These are phyloP conservation scores for Trichoderma pleuroti DNA, from an alignment of 2,329 filamentous ascomycete species.

Conservation along the genomic window DNA sequence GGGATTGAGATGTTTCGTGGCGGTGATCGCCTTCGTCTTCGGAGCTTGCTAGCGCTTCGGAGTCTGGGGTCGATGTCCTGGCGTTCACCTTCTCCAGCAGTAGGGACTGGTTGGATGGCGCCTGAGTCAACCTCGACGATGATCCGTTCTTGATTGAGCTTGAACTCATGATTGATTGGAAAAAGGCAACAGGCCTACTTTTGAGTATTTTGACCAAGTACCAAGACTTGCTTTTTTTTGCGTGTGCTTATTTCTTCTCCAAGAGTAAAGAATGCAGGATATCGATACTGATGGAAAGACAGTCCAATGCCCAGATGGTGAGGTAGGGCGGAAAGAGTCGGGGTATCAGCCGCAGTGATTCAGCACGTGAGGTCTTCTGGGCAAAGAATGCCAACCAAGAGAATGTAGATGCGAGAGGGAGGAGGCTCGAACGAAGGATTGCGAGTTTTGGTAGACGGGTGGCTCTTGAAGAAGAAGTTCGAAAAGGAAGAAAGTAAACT, in stretches of 20 bases:
- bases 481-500: constrained; percentile 8
- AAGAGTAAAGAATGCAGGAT: background rate
- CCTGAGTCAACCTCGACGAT: constrained; percentile 47
- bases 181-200: background rate
- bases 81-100: constrained; percentile 73
- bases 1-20: constrained; percentile 48
- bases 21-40: constrained; percentile 82
- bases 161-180: constrained; percentile 47
- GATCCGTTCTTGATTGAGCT: constrained; percentile 48
- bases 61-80: constrained; percentile 86
- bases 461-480: background rate
- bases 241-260: background rate
- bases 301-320: constrained; percentile 17
- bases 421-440: background rate
- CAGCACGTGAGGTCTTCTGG: constrained; percentile 11
- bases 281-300: background rate
- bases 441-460: background rate
- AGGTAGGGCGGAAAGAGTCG: background rate
- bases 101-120: constrained; percentile 59
- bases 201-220: background rate
- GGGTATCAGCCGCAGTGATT: background rate
- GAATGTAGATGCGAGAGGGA: background rate
- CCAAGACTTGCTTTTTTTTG: background rate
- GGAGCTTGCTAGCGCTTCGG: constrained; percentile 87
- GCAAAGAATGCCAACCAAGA: background rate